These are phyloP conservation scores for Xanthoconium purpureum DNA, from an alignment of 768 basidiomycete species.

Conservation along the genomic window DNA sequence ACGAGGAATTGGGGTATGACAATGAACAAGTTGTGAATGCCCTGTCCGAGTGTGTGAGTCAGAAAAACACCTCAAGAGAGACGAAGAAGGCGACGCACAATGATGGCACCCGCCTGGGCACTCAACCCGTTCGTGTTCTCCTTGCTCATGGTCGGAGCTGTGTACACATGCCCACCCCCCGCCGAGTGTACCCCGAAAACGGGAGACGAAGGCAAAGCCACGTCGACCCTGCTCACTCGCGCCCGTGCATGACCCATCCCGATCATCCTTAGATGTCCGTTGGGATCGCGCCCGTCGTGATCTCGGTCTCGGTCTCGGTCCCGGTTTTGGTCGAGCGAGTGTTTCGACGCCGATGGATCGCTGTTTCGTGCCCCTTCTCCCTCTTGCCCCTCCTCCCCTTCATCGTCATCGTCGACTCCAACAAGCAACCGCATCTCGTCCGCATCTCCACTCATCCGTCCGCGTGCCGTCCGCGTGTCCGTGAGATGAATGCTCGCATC, in stretches of 20 bases:
- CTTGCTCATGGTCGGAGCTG: constrained; percentile 2
- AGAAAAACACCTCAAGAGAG: neutral
- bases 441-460: neutral
- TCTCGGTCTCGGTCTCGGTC: constrained; percentile 3
- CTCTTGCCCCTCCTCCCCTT: constrained; percentile 12
- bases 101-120: constrained; percentile 83
- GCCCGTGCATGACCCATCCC: constrained; percentile 42
- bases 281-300: neutral
- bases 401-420: constrained; percentile 24
- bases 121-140: constrained; percentile 44
- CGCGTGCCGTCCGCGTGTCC: constrained; percentile 33
- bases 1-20: constrained; percentile 94
- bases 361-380: neutral
- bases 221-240: constrained; percentile 46
- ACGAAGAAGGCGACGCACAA: constrained; percentile 46
- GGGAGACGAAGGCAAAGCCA: constrained; percentile 21
- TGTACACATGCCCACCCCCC: too few relatives aligned
- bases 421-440: constrained; percentile 22
- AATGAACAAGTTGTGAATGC: constrained; percentile 93
- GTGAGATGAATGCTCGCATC: constrained; percentile 38
- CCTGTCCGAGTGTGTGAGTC: constrained; percentile 40
- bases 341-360: neutral
- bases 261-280: constrained; percentile 27
- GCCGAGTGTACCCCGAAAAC: too few relatives aligned
- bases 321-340: neutral